Percentiles rank a stretch among this genome's conserved stretches.
Conservation (phyloP, 352 stramenopile species). For the Peronospora destructor region DNA sequence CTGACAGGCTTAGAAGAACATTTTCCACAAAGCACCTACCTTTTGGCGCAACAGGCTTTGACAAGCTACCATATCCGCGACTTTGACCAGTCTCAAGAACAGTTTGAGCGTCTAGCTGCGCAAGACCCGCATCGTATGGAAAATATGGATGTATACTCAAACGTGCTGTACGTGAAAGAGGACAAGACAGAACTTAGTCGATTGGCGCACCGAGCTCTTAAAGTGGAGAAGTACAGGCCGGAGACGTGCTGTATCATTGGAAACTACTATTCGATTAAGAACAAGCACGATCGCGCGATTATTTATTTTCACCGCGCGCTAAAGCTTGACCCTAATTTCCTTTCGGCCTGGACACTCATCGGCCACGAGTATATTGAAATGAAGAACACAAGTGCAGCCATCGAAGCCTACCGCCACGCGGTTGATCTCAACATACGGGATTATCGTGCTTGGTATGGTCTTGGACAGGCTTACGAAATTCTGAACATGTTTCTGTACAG, state of each 20-base stretch:
- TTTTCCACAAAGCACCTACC: slow-evolving; percentile 67
- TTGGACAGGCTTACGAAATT: slow-evolving; percentile 98
- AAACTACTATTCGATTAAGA: slow-evolving; percentile 87
- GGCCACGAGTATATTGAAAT: slow-evolving; percentile 98
- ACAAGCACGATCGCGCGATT: slow-evolving; percentile 94
- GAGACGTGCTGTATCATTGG: slow-evolving; percentile 98
- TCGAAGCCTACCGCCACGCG: slow-evolving; percentile 94
- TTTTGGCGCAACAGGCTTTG: slow-evolving; percentile 68
- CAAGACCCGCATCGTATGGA: slow-evolving; percentile 72
- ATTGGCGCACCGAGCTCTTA: slow-evolving; percentile 87
- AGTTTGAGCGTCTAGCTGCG: slow-evolving; percentile 58
- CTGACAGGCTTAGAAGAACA: slow-evolving; percentile 40
- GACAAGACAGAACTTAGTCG: slow-evolving; percentile 82
- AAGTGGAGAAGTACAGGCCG: slow-evolving; percentile 94
- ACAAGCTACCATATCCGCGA: slow-evolving; percentile 80
- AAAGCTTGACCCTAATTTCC: slow-evolving; percentile 91
- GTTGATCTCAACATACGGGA: slow-evolving; percentile 90
- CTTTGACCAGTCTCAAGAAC: slow-evolving; percentile 71
- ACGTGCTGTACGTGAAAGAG: slow-evolving; percentile 84
- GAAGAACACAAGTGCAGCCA: slow-evolving; percentile 95
- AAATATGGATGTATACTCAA: slow-evolving; percentile 82
- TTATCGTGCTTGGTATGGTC: slow-evolving; percentile 97
- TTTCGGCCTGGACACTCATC: slow-evolving; percentile 97
- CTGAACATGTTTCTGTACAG: slow-evolving; percentile 97
- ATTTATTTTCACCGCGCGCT: slow-evolving; percentile 95